Evolutionary conservation across 2,329 filamentous ascomycete genomes (phyloP).

Genomic region (Knufia petricola): DNA sequence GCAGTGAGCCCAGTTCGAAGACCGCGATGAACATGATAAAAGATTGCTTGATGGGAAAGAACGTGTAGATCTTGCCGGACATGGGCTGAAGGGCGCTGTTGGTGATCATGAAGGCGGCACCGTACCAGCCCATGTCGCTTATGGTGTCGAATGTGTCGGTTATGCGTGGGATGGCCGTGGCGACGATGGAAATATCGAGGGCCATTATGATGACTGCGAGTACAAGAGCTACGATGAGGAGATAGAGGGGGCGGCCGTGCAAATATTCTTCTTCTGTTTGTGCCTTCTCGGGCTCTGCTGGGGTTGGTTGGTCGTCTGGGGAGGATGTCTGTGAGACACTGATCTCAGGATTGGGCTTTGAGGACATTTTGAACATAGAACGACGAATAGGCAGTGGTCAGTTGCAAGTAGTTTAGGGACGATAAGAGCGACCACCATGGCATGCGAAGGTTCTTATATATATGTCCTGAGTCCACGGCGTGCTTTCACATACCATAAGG

Average conservation of each 20-base stretch:
- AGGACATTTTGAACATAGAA: no score
- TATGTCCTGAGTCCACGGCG: no score
- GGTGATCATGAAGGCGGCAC: constrained; percentile 34
- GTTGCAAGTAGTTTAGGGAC: no score
- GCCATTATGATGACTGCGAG: constrained; percentile 40
- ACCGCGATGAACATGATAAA: constrained; percentile 24
- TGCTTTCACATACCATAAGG: no score
- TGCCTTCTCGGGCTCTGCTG: neutral
- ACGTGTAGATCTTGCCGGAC: constrained; percentile 41
- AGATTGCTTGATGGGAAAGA: constrained; percentile 16
- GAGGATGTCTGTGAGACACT: neutral
- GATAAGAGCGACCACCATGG: no score
- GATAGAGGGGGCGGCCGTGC: constrained; percentile 15
- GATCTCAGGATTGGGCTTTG: neutral
- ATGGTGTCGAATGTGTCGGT: constrained; percentile 33
- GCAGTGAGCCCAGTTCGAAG: constrained; percentile 25
- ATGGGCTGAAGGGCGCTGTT: constrained; percentile 45
- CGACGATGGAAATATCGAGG: constrained; percentile 45
- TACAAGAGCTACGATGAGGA: constrained; percentile 31
- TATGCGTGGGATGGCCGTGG: constrained; percentile 43
- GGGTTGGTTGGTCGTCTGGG: constrained; percentile 1
- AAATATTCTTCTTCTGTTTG: constrained; percentile 14
- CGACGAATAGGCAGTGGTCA: no score
- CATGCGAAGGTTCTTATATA: no score
- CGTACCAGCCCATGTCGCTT: constrained; percentile 31